Conservation (phyloP, 2,329 filamentous ascomycete genomes). For the Trichoderma simmonsii region DNA sequence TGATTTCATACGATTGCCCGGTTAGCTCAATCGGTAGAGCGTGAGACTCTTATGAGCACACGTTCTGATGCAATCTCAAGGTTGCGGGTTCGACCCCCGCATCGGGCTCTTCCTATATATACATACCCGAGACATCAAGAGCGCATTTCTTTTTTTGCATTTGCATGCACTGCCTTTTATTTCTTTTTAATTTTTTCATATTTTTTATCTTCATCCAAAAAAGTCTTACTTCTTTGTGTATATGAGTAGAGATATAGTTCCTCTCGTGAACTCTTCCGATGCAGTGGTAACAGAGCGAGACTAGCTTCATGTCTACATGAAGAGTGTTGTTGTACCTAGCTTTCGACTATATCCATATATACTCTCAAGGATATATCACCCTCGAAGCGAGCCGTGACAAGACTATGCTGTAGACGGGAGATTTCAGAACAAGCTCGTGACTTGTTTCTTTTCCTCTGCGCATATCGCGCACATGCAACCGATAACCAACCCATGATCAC, state of each 20-base stretch:
- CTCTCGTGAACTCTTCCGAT: not conserved
- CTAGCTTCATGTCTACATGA: too few relatives aligned
- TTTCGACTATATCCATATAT: too few relatives aligned
- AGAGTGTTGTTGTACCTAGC: too few relatives aligned
- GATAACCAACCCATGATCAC: not conserved
- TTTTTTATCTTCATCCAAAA: not conserved
- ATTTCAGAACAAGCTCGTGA: not conserved
- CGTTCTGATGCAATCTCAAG: constrained; percentile 43
- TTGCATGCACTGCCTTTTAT: not conserved
- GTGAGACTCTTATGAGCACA: constrained; percentile 60
- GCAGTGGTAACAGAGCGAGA: not conserved
- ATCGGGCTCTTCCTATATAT: constrained; percentile 40
- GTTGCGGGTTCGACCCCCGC: constrained; percentile 53
- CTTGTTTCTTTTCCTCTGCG: not conserved
- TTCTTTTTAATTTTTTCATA: not conserved
- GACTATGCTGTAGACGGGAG: not conserved
- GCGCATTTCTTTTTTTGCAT: not conserved
- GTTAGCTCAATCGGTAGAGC: constrained; percentile 56
- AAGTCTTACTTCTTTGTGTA: not conserved
- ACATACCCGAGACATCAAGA: not conserved
- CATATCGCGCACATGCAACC: not conserved
- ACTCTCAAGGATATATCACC: not conserved
- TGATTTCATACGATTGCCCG: constrained; percentile 25
- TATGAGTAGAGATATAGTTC: not conserved
- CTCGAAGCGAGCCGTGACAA: not conserved